phyloP scores from a whole-genome alignment of 495 filamentous ascomycete genomes.

The Penicillium coffeae region DNA sequence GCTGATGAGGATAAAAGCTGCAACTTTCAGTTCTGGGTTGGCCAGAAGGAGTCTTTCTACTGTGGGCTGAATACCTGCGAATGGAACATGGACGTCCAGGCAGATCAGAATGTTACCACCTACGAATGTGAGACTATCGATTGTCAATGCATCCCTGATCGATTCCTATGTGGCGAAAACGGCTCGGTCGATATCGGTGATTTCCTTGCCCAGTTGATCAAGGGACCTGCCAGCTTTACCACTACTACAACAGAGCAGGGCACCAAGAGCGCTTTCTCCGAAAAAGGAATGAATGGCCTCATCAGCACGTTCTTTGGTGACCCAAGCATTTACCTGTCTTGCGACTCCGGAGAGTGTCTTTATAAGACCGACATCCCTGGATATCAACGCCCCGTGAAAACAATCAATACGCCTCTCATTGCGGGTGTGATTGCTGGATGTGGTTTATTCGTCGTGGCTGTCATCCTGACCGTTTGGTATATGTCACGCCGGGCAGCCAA shows the following conservation, averaged over 20 bases:
- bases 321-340: slow-evolving; percentile 76
- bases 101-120: slow-evolving; percentile 71
- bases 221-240: slow-evolving; percentile 79
- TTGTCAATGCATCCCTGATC: slow-evolving; percentile 83
- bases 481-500: slow-evolving; percentile 64
- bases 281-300: slow-evolving; percentile 84
- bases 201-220: slow-evolving; percentile 74
- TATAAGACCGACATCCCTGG: slow-evolving; percentile 90
- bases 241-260: slow-evolving; percentile 61
- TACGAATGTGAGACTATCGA: slow-evolving; percentile 81
- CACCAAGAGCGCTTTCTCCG: slow-evolving; percentile 69
- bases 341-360: slow-evolving; percentile 85
- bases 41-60: slow-evolving; percentile 91
- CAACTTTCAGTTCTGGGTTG: slow-evolving; percentile 98
- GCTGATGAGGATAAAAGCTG: slow-evolving; percentile 68
- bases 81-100: slow-evolving; percentile 62
- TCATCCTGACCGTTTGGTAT: slow-evolving; percentile 84
- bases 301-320: slow-evolving; percentile 89
- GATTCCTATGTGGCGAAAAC: slow-evolving; percentile 88
- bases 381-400: slow-evolving; percentile 81
- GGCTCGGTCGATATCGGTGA: slow-evolving; percentile 90
- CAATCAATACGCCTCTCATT: slow-evolving; percentile 96
- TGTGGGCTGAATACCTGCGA: slow-evolving; percentile 80
- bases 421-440: slow-evolving; percentile 88
- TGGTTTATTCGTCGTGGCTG: slow-evolving; percentile 79